Evolutionary conservation across 768 basidiomycete species (phyloP).

Genomic region (Tulasnella sp.): DNA sequence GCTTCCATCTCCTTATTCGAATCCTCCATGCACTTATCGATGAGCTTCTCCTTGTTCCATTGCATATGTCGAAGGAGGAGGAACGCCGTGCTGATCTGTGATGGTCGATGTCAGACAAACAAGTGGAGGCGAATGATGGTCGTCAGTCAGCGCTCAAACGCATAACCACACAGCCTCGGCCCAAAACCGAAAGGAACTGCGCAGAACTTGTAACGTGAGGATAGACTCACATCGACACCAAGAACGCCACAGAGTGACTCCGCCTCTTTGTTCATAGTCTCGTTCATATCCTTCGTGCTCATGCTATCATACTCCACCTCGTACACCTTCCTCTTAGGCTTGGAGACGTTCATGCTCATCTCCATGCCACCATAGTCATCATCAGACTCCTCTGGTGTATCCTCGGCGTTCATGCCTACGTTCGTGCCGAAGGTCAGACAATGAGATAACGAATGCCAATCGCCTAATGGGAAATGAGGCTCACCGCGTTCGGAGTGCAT

Average conservation of each 20-base stretch:
- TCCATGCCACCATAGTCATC: constrained; percentile 15
- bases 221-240: constrained; percentile 70
- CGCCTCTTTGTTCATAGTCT: constrained; percentile 63
- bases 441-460: constrained; percentile 17
- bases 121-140: neutral
- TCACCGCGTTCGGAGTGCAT: constrained; percentile 15
- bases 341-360: constrained; percentile 35
- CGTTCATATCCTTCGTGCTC: constrained; percentile 59
- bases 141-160: constrained; percentile 3
- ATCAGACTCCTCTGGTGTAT: constrained; percentile 33
- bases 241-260: constrained; percentile 83
- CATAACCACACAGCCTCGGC: neutral
- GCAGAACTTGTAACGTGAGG: neutral
- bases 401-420: constrained; percentile 44
- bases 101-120: neutral
- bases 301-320: constrained; percentile 79
- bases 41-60: constrained; percentile 95
- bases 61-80: constrained; percentile 69
- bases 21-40: constrained; percentile 96
- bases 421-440: neutral
- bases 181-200: too few species aligned
- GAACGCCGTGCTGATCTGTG: constrained; percentile 54
- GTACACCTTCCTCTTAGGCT: constrained; percentile 56
- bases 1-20: constrained; percentile 54
- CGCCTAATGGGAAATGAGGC: constrained; percentile 13